Percentiles rank a stretch among this genome's conserved stretches.
These are phyloP conservation scores for Trichoderma breve DNA, from an alignment of 2,329 filamentous ascomycete genomes.

Conservation along the genomic window DNA sequence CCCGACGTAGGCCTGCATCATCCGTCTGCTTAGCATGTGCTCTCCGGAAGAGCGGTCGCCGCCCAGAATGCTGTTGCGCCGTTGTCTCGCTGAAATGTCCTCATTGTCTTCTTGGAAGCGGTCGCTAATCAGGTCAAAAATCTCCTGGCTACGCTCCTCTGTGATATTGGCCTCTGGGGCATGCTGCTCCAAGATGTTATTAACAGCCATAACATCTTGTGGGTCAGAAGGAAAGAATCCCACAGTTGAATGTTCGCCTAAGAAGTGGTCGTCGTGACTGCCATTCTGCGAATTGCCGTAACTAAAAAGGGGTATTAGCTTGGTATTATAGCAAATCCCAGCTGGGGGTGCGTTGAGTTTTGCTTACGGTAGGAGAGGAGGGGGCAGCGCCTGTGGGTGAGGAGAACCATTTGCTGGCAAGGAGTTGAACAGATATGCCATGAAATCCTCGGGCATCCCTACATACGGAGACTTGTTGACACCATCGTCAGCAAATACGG, in stretches of 20 bases:
- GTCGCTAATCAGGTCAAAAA: conserved; percentile 77
- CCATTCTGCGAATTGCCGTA: conserved; percentile 52
- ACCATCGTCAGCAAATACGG: conserved; percentile 83
- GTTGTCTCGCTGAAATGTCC: conserved; percentile 68
- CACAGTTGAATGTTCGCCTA: conserved; percentile 47
- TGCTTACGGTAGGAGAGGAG: conserved; percentile 47
- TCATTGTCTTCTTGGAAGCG: conserved; percentile 75
- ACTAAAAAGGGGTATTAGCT: conserved; percentile 38
- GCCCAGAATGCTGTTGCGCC: conserved; percentile 73
- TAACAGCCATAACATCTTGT: conserved; percentile 86
- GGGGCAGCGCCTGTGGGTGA: conserved; percentile 47
- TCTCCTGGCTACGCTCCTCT: conserved; percentile 79
- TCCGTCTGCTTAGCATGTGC: conserved; percentile 76
- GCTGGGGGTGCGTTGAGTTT: not conserved
- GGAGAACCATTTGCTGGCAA: conserved; percentile 28
- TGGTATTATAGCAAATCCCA: not conserved
- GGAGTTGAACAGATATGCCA: conserved; percentile 75
- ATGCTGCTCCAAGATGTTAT: conserved; percentile 76
- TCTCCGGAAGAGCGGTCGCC: conserved; percentile 68
- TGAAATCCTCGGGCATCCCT: conserved; percentile 82
- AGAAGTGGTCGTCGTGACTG: conserved; percentile 44
- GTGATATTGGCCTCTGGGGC: conserved; percentile 78
- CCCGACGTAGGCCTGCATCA: conserved; percentile 93
- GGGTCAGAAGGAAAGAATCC: conserved; percentile 60
- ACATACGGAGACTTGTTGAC: conserved; percentile 79